Conservation (phyloP, 306 rosid genomes). For the Biancaea sappan region DNA sequence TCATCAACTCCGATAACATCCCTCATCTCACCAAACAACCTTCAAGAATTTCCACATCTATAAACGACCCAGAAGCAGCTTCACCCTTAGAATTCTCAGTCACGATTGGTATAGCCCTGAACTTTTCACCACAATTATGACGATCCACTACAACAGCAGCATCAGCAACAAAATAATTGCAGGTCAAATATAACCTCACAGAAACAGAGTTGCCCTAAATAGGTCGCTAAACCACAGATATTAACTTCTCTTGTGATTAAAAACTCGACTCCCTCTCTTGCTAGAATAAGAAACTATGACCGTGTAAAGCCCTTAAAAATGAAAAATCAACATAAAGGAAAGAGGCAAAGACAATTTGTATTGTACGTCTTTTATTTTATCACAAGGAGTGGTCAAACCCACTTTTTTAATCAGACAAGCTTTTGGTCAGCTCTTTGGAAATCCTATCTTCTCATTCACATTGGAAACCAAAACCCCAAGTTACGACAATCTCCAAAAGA, state of each 20-base stretch:
- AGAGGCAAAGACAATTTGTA: constrained; percentile 10
- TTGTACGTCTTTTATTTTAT: not conserved
- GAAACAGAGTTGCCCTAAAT: constrained; percentile 33
- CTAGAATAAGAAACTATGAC: constrained; percentile 42
- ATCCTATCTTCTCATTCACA: constrained; percentile 50
- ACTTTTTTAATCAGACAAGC: constrained; percentile 34
- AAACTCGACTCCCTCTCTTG: constrained; percentile 10
- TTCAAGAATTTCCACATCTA: constrained; percentile 72
- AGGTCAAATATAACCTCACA: constrained; percentile 20
- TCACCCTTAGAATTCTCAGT: constrained; percentile 41
- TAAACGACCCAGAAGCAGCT: constrained; percentile 31
- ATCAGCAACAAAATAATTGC: constrained; percentile 41
- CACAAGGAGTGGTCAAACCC: constrained; percentile 48
- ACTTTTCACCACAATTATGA: constrained; percentile 39
- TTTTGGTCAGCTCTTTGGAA: constrained; percentile 45
- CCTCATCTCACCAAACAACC: constrained; percentile 72
- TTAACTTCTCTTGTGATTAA: not conserved
- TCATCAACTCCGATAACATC: constrained; percentile 74
- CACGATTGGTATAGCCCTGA: constrained; percentile 25
- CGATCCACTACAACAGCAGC: constrained; percentile 42
- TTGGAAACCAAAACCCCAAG: constrained; percentile 41
- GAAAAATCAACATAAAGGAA: constrained; percentile 36
- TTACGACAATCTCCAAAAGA: constrained; percentile 26
- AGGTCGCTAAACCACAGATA: constrained; percentile 30
- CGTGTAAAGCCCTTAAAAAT: constrained; percentile 35